Base-by-base conservation (phyloP, 2,329 filamentous ascomycete genomes). In the Hymenoscyphus infarciens region DNA sequence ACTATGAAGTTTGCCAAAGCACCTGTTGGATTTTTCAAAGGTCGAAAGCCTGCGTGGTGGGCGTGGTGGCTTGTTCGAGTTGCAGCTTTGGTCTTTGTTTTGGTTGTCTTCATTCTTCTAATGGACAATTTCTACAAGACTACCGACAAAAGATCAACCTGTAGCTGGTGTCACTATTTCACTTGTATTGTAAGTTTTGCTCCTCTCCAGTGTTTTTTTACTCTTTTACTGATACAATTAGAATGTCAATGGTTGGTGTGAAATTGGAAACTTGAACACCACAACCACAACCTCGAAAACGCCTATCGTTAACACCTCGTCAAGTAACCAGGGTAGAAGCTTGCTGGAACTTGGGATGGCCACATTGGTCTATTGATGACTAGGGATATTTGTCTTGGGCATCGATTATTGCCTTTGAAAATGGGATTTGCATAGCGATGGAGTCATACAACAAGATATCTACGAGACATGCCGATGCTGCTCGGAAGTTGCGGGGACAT, bases 31-130 rank as follows among this genome's bases (percentile, higher is more conserved):
- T 97, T 97, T 77, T 98, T 98, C 79, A 94, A 93, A 75, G 92
- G 91, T 22, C 85, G 95, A 19, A 97, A 96, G 75, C 89, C 90
- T 25, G 81, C 97, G 7, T 99, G 95, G 95, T 99, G 95, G 95
- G 89, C 80, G 5, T 99, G 95, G 95, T 98, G 94, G 94, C 77
- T 97, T 25, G 82, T 98, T 31, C 85, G 95, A 19, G 90, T 84
- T 0, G 91, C 83, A 0, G 88, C 89, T 27, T 79, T 99, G 59
- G 83, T 97, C 7, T 83, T 87, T n/a, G 89, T 93, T 38, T 81
- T 97, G 39, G 83, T 96, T 49, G 88, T 89, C 1, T 97, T 98
- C 74, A 90, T 97, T 65, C 78, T 97, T 54, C 80, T 99, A 60
- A 76, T 98, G 64, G 87, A 92, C 74, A 95, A 97, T 78, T 99